Evolutionary conservation across 1,139 yeast species (phyloP), one percentile per base, ranked within the genome.

Genomic region (Geotrichum phurueaensis): DNA sequence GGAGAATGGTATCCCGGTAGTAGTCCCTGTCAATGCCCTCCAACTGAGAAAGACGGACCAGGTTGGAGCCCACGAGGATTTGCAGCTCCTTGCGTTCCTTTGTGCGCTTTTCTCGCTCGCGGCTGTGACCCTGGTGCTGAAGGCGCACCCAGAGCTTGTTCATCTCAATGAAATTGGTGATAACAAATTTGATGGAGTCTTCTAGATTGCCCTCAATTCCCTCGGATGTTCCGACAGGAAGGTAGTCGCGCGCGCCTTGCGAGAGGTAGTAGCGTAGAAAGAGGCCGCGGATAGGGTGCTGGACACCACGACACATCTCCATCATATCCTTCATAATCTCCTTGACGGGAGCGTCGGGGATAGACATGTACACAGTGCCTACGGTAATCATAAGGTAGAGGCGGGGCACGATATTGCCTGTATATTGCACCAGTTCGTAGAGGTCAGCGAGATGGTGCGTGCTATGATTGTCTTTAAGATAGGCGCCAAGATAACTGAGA

Each of bases 281-380:
- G 64, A 94, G 77, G 0, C 99, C 99, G 7, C 79, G 78, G 45
- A 90, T 84, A 0, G 99, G 99, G 71, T 90, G 95, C 74, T 94
- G 99, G 1, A 92, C 96, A n/a, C 98, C 99, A 52, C 96, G 82
- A 66, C 96, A 87, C 99, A 94, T 94, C 73, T 95, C 99, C 72
- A 94, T 86, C 96, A 95, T 87, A 71, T 94, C 99, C 71, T 88
- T 89, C 85, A 94, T 83, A 61, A 95, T 87, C 67, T 92, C 98
- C 71, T 84, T 84, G 31, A 84, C 81, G 0, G 97, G 97, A 0
- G 96, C 86, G 61, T 85, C 91, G 3, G 85, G 82, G 7, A 87
- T 79, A 5, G 87, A 77, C 86, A 92, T 85, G 74, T 87, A 91
- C 1, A 91, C 89, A 0, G 96, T 86, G 12, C 99, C 99, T 12